Conservation (phyloP, 495 filamentous ascomycete species). For the Aspergillus nidulans region DNA sequence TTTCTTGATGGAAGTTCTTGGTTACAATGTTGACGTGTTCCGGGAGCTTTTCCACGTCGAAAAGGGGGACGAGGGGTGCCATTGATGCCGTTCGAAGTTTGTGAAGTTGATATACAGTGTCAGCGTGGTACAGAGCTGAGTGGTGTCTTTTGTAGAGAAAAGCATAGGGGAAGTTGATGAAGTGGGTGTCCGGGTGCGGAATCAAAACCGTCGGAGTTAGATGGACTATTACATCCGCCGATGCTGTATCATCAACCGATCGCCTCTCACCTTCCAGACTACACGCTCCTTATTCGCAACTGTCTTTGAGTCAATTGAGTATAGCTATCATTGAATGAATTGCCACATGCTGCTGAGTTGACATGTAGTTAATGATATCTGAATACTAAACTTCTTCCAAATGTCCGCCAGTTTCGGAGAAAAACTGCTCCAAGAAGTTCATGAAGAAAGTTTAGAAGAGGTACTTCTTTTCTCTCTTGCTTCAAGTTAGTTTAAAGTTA, state of each 20-base stretch:
- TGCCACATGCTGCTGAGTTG: neutral
- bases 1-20: conserved; percentile 41
- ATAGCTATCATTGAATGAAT: neutral
- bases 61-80: conserved; percentile 41
- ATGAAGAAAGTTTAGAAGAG: conserved; percentile 60
- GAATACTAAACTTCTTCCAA: neutral
- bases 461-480: conserved; percentile 34
- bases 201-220: neutral
- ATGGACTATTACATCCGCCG: neutral
- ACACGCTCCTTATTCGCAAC: neutral
- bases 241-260: neutral
- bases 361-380: conserved; percentile 9
- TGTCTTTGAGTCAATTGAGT: neutral
- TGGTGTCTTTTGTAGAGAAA: neutral
- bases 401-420: conserved; percentile 51
- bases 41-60: conserved; percentile 35
- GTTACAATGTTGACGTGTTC: conserved; percentile 38
- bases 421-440: conserved; percentile 59
- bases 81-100: conserved; percentile 17
- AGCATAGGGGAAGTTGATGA: neutral
- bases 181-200: neutral
- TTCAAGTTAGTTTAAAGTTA: neutral
- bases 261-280: neutral
- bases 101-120: neutral
- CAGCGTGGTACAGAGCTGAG: neutral